Conservation (phyloP, 805 yeast genomes). For the Suhomyces prunicola region DNA sequence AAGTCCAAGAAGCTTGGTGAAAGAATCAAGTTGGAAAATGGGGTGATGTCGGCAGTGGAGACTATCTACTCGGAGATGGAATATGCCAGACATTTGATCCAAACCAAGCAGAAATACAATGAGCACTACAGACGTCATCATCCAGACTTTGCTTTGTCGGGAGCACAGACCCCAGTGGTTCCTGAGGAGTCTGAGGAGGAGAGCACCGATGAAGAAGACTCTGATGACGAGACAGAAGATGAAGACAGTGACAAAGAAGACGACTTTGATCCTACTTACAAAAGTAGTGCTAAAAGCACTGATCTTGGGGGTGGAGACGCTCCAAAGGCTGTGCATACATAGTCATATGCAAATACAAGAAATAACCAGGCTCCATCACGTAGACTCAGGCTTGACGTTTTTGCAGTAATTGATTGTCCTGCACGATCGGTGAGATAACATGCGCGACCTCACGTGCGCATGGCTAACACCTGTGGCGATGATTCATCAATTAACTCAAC, state of each 20-base stretch:
- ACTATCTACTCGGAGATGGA: constrained; percentile 76
- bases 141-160: constrained; percentile 20
- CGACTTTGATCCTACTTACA: not conserved
- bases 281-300: not conserved
- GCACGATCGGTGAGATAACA: not conserved
- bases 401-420: not conserved
- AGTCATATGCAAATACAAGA: not conserved
- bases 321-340: not conserved
- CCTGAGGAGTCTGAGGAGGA: constrained; percentile 15
- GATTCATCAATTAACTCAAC: not conserved
- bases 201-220: constrained; percentile 11
- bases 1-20: constrained; percentile 65
- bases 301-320: not conserved
- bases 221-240: constrained; percentile 10
- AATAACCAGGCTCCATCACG: too few species aligned
- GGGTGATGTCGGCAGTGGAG: constrained; percentile 74
- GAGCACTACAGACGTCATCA: constrained; percentile 19
- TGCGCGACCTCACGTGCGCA: not conserved
- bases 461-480: not conserved
- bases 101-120: constrained; percentile 41
- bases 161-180: constrained; percentile 25
- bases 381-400: not conserved
- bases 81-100: constrained; percentile 62
- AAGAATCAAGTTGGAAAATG: constrained; percentile 68
- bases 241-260: not conserved